Base-by-base conservation (phyloP, 75 land plant genomes). In the Cryptomeria japonica region DNA sequence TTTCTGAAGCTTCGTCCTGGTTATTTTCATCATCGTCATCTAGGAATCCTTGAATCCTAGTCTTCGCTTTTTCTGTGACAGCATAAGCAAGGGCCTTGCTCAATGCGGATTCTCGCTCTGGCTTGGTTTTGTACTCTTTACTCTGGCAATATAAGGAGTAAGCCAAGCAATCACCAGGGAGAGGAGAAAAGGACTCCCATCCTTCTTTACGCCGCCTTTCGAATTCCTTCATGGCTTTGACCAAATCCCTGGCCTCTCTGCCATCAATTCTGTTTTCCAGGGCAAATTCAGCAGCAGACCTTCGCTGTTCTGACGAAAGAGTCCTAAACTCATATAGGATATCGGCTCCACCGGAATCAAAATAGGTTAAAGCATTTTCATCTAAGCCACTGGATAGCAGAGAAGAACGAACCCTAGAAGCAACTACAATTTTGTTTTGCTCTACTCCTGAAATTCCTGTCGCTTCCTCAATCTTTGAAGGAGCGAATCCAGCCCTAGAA, bases 391-490 rank as follows among this genome's bases (percentile, higher is more conserved):
- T 90, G 41, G 88, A 76, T 83, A 91, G 34, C 25, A 98, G 93
- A 13, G 99, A 93, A 37, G 92, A 88, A 18, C 99, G 90, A 56
- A 98, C 97, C 91, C 95, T 93, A 68, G 96, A 88, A 28, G 93
- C 99, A 32, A 97, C 99, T 76, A 94, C 89, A 46, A 97, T 86
- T 47, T 92, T 91, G 88, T 96, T 98, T 94, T 98, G 99, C 86
- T 98, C 97, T 73, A 94, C 94, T 75, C 97, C 97, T 38, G 96
- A 86, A 39, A 98, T 91, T 55, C 99, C 99, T 46, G 99, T 98
- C 84, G 86, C 85, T 86, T 98, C 99, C 80, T 98, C 99, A 38
- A 98, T 89, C 87, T 90, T 85, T 84, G 99, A 78, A 25, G 97
- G 95, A 61, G 95, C 87, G 92, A 92, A 97, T 39, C 99, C 99